Percentiles rank a stretch among this genome's conserved stretches.
Conservation (phyloP, 2,329 filamentous ascomycete genomes). For the Exophiala spinifera region DNA sequence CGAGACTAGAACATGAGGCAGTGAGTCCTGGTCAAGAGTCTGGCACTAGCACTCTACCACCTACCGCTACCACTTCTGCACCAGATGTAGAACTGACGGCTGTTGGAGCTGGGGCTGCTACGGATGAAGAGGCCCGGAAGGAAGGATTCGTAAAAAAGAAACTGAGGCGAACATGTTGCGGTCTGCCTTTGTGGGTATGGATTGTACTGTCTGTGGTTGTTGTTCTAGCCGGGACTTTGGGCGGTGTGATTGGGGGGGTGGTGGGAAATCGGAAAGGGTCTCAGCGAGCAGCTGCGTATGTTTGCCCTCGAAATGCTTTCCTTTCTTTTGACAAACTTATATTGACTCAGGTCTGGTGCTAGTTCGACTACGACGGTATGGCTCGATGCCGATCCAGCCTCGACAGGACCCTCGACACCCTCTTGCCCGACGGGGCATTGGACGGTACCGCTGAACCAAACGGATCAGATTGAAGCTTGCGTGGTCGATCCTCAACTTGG, state of each 20-base stretch:
- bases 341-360: constrained; percentile 23
- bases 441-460: constrained; percentile 45
- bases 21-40: constrained; percentile 9
- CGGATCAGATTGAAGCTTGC: constrained; percentile 50
- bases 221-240: constrained; percentile 49
- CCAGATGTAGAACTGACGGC: constrained; percentile 25
- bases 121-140: constrained; percentile 33
- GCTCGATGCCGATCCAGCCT: constrained; percentile 51
- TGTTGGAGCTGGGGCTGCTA: constrained; percentile 26
- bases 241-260: constrained; percentile 54
- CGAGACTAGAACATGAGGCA: constrained; percentile 16
- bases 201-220: constrained; percentile 46
- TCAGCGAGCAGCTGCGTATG: constrained; percentile 29
- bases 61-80: constrained; percentile 11
- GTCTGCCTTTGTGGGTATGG: constrained; percentile 52
- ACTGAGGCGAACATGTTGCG: constrained; percentile 46
- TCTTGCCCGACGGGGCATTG: constrained; percentile 48
- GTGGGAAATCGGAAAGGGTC: constrained; percentile 42
- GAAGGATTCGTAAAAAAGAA: constrained; percentile 43
- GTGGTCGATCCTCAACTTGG: constrained; percentile 45
- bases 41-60: constrained; percentile 5
- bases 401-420: constrained; percentile 44
- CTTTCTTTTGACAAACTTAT: background rate
- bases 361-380: constrained; percentile 46
- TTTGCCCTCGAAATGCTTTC: background rate